phyloP scores from a whole-genome alignment of 768 basidiomycete species.

The Wakefieldia striispora region DNA sequence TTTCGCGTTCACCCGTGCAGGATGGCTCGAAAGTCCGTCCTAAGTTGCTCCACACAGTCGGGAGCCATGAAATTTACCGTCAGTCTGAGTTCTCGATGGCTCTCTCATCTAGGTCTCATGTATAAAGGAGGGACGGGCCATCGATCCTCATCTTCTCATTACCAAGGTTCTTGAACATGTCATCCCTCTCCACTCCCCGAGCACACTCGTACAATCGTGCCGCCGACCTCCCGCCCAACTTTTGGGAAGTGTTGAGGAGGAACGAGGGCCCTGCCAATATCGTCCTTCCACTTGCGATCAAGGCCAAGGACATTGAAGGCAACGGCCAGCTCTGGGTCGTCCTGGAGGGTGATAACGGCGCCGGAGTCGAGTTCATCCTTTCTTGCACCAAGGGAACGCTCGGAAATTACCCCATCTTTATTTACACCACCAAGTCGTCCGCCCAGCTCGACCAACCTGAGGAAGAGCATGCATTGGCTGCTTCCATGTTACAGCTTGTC shows the following conservation, averaged over 20 bases:
- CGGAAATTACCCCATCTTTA: constrained; percentile 66
- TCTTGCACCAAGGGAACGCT: constrained; percentile 56
- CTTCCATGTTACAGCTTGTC: constrained; percentile 44
- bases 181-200: constrained; percentile 2
- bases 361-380: constrained; percentile 42
- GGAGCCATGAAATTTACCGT: not conserved
- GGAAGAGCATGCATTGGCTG: constrained; percentile 26
- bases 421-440: constrained; percentile 47
- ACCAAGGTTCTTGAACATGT: constrained; percentile 21
- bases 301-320: constrained; percentile 13
- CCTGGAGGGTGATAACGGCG: constrained; percentile 12
- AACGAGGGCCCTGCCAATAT: constrained; percentile 38
- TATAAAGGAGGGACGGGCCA: constrained; percentile 1
- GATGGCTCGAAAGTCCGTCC: constrained; percentile 17
- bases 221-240: constrained; percentile 17
- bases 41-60: not conserved
- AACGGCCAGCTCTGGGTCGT: constrained; percentile 33
- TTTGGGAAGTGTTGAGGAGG: constrained; percentile 30
- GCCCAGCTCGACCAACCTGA: constrained; percentile 35
- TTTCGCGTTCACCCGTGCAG: constrained; percentile 10
- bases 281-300: constrained; percentile 40
- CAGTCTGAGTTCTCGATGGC: not conserved
- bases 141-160: constrained; percentile 11
- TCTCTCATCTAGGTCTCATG: not conserved
- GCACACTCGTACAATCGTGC: constrained; percentile 5